These are phyloP conservation scores for Eucalyptus coolabah DNA, from an alignment of 345 rosid genomes.

Conservation along the genomic window DNA sequence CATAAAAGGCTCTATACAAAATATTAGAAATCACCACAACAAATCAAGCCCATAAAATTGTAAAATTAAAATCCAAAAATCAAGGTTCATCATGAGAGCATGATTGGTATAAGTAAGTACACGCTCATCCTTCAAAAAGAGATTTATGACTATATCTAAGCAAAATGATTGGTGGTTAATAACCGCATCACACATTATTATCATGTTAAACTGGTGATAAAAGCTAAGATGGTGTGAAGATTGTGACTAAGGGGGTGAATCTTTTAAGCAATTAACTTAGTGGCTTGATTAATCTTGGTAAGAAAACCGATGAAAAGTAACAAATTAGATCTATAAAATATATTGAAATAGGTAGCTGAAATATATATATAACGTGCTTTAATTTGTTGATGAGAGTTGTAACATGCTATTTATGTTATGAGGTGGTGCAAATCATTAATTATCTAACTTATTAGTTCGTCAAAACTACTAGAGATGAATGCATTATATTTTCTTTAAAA, in stretches of 20 bases:
- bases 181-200: fast-evolving
- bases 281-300: not conserved
- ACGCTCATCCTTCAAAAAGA: not conserved
- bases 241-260: not conserved
- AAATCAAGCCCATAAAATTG: not conserved
- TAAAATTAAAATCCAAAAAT: too few species aligned
- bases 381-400: too few species aligned
- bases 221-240: not conserved
- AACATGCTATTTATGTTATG: not conserved
- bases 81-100: not conserved
- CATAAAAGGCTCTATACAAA: not conserved
- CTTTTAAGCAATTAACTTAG: not conserved
- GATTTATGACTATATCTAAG: not conserved
- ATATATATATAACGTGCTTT: too few species aligned
- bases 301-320: not conserved
- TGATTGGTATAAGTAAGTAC: not conserved
- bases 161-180: not conserved
- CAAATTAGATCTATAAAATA: not conserved
- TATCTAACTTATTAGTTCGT: not conserved
- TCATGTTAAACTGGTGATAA: not conserved
- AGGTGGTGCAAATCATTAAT: not conserved
- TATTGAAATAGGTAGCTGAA: not conserved
- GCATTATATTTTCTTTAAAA: not conserved
- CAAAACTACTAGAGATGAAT: not conserved
- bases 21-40: not conserved